These are phyloP conservation scores for Rhynchospora pubera DNA, from an alignment of 176 grass and related monocot species.

Conservation along the genomic window DNA sequence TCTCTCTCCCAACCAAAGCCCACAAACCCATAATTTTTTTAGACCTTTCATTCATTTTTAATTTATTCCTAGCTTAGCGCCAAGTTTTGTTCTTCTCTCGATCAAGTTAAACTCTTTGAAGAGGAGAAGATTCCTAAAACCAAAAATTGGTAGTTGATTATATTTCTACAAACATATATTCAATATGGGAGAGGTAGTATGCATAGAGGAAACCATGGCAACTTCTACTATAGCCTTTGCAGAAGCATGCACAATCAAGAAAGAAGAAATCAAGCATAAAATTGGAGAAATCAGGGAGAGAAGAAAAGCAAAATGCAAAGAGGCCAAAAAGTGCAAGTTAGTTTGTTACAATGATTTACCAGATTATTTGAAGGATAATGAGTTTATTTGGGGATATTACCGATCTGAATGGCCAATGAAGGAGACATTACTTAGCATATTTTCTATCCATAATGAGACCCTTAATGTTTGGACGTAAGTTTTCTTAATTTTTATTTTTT, in stretches of 20 bases:
- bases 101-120: conserved; percentile 2
- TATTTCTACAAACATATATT: background rate
- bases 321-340: conserved; percentile 31
- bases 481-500: too few relatives aligned
- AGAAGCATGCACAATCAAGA: conserved; percentile 7
- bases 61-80: conserved; percentile 2
- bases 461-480: conserved; percentile 89
- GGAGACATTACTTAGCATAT: conserved; percentile 70
- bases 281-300: conserved; percentile 9
- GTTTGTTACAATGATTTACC: conserved; percentile 45
- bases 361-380: conserved; percentile 81
- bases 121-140: background rate
- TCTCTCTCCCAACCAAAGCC: conserved; percentile 17
- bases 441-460: conserved; percentile 87
- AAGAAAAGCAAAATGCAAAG: background rate
- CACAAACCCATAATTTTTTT: conserved; percentile 4
- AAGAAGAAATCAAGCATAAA: background rate
- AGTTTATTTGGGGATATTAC: conserved; percentile 67
- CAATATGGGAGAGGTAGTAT: conserved; percentile 23
- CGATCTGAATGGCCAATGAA: conserved; percentile 74
- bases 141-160: background rate
- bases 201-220: conserved; percentile 33
- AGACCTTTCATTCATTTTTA: conserved; percentile 4
- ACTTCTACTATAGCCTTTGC: conserved; percentile 1
- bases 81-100: background rate